Conservation (phyloP, 768 basidiomycete genomes). For the Leccinum subtestaceum region DNA sequence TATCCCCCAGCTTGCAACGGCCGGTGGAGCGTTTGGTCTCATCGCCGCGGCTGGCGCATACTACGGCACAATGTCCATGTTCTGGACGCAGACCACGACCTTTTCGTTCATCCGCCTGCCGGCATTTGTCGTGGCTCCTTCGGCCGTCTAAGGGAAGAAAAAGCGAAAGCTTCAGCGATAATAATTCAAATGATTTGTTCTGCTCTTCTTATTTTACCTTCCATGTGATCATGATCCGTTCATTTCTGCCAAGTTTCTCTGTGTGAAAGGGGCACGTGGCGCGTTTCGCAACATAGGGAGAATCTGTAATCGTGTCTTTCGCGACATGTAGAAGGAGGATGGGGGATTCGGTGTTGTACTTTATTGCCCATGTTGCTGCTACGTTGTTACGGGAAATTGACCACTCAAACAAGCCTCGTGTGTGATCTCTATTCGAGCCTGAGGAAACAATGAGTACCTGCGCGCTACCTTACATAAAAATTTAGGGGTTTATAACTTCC, state of each 20-base stretch:
- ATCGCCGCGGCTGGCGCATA: conserved; percentile 29
- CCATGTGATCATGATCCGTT: neutral
- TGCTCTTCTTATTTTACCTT: neutral
- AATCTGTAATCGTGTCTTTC: neutral
- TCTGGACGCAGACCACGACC: conserved; percentile 32
- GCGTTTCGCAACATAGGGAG: neutral
- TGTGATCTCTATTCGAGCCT: neutral
- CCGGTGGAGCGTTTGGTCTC: conserved; percentile 26
- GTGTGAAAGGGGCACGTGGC: neutral
- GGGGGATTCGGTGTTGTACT: neutral
- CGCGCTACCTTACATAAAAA: too few relatives aligned
- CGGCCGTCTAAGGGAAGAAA: conserved; percentile 7
- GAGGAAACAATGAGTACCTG: neutral
- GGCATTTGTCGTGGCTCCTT: conserved; percentile 18
- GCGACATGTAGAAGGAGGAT: neutral
- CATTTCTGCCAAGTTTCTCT: neutral
- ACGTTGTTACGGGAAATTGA: neutral
- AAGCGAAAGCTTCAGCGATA: neutral
- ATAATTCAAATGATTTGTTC: neutral
- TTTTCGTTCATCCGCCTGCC: conserved; percentile 28
- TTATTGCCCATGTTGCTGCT: neutral
- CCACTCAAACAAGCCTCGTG: neutral
- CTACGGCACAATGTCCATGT: conserved; percentile 26
- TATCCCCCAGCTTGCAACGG: conserved; percentile 23
- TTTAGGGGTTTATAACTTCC: too few relatives aligned